Evolutionary conservation across 148 eudicot species (phyloP).

Genomic region (Rhododendron mucronatum): DNA sequence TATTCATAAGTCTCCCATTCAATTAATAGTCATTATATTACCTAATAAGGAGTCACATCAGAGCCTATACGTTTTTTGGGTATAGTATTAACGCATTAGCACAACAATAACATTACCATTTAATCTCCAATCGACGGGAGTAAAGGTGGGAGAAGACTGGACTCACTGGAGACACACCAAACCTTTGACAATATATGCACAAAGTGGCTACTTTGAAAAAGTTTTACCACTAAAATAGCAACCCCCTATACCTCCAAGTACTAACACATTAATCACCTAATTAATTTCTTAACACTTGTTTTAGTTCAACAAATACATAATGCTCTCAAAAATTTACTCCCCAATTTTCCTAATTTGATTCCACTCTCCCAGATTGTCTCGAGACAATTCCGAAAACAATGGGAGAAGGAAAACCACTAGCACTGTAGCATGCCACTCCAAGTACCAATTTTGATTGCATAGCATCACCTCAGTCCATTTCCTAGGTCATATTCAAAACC

Average conservation of each 20-base stretch:
- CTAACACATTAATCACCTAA: neutral
- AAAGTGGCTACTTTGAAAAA: too few relatives aligned
- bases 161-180: neutral
- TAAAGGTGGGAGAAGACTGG: neutral
- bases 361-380: neutral
- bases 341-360: neutral
- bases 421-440: neutral
- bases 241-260: neutral
- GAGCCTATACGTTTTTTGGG: neutral
- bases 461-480: neutral
- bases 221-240: neutral
- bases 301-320: too few relatives aligned
- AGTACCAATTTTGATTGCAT: neutral
- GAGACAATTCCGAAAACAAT: neutral
- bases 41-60: neutral
- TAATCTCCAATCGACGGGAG: neutral
- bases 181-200: neutral
- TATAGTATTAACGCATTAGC: neutral
- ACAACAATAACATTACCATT: neutral
- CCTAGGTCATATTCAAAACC: neutral
- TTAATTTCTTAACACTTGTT: neutral
- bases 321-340: too few relatives aligned
- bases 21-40: neutral
- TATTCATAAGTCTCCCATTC: neutral
- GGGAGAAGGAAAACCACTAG: neutral